Evolutionary conservation across 2,329 filamentous ascomycete genomes (phyloP).

Genomic region (Nannizziopsis arthrosporioides): DNA sequence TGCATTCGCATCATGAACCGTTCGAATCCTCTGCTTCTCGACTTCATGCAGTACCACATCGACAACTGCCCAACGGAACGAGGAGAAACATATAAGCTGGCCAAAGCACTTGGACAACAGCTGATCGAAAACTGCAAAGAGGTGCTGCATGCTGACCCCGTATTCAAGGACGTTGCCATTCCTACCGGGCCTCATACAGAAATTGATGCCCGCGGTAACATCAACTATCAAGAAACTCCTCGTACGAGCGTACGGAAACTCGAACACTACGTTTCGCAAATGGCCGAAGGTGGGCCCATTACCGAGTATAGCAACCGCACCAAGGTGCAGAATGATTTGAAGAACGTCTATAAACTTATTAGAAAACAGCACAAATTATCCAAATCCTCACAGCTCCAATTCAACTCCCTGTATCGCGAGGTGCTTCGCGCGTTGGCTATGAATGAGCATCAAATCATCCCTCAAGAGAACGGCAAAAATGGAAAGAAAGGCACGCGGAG

Average conservation of each 20-base stretch:
- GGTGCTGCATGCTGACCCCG: constrained; percentile 67
- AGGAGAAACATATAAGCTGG: constrained; percentile 95
- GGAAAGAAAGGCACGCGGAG: constrained; percentile 46
- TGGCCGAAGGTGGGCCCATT: constrained; percentile 97
- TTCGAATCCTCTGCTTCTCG: constrained; percentile 85
- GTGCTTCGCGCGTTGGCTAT: constrained; percentile 88
- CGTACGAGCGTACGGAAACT: constrained; percentile 86
- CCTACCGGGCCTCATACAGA: constrained; percentile 86
- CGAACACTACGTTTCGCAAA: constrained; percentile 95
- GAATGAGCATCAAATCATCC: constrained; percentile 96
- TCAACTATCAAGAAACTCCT: constrained; percentile 81
- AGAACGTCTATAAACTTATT: constrained; percentile 94
- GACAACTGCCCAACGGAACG: constrained; percentile 95
- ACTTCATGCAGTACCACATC: constrained; percentile 99
- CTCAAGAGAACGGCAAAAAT: constrained; percentile 59
- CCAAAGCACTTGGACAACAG: constrained; percentile 83
- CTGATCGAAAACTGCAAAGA: constrained; percentile 97
- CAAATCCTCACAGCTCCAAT: constrained; percentile 90
- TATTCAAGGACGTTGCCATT: constrained; percentile 90
- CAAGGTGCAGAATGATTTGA: constrained; percentile 92
- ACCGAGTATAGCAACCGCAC: constrained; percentile 97
- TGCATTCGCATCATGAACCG: constrained; percentile 99
- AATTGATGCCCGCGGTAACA: constrained; percentile 83
- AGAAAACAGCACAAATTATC: constrained; percentile 96
- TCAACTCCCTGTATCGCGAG: constrained; percentile 88